phyloP scores from a whole-genome alignment of 73 alveolate species.

The Paramecium caudatum region DNA sequence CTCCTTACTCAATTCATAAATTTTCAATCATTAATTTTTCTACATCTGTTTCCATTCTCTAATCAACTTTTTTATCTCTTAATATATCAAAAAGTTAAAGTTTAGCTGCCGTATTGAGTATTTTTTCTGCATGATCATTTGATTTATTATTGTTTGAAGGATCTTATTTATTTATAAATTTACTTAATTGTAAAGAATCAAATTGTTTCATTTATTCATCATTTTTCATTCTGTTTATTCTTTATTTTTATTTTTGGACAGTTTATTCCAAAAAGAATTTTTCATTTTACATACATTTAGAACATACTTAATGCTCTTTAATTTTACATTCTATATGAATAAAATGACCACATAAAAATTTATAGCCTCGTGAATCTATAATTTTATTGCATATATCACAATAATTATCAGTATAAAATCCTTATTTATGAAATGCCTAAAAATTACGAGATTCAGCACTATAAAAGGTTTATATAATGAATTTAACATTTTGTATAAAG shows the following conservation, averaged over 20 bases:
- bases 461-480: neutral
- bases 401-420: neutral
- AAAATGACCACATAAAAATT: slow-evolving; percentile 54
- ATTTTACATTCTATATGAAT: slow-evolving; percentile 5
- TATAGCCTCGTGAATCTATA: neutral
- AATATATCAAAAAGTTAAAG: neutral
- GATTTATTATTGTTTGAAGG: neutral
- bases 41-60: neutral
- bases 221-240: slow-evolving; percentile 50
- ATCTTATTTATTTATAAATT: neutral
- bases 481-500: slow-evolving; percentile 42
- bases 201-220: neutral
- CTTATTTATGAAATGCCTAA: neutral
- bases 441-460: neutral
- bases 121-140: neutral
- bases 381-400: slow-evolving; percentile 52
- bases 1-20: too few relatives aligned
- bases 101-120: neutral
- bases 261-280: slow-evolving; percentile 14
- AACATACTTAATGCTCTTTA: slow-evolving; percentile 1
- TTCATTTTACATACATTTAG: slow-evolving; percentile 26
- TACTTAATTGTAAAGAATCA: slow-evolving; percentile 5
- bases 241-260: slow-evolving; percentile 10
- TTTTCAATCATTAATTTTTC: neutral
- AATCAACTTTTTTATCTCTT: slow-evolving; percentile 2